These are phyloP conservation scores for Bryum argenteum DNA, from an alignment of 225 moss, liverwort and hornwort species.

Conservation along the genomic window DNA sequence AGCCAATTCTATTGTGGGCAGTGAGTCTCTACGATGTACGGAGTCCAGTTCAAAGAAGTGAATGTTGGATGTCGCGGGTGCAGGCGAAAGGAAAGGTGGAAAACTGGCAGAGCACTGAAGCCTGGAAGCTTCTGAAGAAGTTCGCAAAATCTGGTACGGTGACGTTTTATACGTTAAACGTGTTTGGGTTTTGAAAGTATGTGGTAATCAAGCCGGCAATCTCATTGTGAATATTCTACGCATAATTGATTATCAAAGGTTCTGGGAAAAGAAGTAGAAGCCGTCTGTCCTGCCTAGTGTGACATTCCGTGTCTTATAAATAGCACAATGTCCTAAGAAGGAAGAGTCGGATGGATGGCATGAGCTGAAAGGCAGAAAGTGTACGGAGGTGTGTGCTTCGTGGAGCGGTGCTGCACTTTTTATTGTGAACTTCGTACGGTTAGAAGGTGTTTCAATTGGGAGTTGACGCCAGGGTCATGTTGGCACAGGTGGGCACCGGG, in stretches of 20 bases:
- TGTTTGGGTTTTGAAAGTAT: not conserved
- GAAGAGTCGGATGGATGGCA: no score
- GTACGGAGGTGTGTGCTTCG: no score
- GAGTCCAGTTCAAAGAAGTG: not conserved
- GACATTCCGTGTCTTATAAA: no score
- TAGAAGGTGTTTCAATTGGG: not conserved
- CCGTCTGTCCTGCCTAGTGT: no score
- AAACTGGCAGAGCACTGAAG: slow-evolving; percentile 72
- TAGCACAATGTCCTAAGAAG: no score
- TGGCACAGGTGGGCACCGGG: slow-evolving; percentile 77
- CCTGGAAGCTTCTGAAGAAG: slow-evolving; percentile 83
- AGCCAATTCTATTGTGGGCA: not conserved
- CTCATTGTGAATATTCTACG: not conserved
- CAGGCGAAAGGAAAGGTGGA: slow-evolving; percentile 67
- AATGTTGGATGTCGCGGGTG: slow-evolving; percentile 28
- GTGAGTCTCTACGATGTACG: not conserved
- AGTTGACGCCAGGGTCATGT: slow-evolving; percentile 17
- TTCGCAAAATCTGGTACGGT: slow-evolving; percentile 79
- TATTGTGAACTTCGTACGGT: not conserved
- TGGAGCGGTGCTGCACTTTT: no score
- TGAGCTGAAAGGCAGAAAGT: no score
- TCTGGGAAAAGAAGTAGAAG: no score
- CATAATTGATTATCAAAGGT: no score
- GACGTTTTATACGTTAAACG: not conserved
- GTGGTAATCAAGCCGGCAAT: not conserved